These are phyloP conservation scores for Brassica hybrid DNA, from an alignment of 441 rosid species.

Conservation along the genomic window DNA sequence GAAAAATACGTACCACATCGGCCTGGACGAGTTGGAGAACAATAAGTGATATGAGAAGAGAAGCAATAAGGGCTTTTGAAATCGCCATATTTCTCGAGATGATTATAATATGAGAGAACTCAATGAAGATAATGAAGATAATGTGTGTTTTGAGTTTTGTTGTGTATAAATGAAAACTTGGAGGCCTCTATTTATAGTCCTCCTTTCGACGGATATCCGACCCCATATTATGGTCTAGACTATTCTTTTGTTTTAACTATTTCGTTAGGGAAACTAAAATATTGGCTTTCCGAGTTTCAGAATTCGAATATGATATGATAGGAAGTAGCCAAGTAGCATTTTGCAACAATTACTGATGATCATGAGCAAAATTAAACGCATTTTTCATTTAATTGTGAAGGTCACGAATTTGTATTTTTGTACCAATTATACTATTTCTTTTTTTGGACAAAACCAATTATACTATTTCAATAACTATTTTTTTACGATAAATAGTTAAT, in stretches of 20 bases:
- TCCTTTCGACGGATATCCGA: conserved; percentile 19
- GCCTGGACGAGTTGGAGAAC: conserved; percentile 57
- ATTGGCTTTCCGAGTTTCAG: conserved; percentile 11
- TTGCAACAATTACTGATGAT: conserved; percentile 4
- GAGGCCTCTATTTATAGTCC: conserved; percentile 38
- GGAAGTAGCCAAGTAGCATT: conserved; percentile 17
- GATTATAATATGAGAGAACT: conserved; percentile 14
- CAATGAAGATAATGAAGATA: neutral
- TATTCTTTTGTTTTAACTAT: conserved; percentile 15
- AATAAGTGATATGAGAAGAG: conserved; percentile 60
- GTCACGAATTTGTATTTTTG: neutral
- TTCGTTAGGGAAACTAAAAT: conserved; percentile 5
- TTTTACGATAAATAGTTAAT: neutral
- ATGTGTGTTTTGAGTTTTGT: conserved; percentile 21
- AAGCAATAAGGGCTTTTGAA: conserved; percentile 54
- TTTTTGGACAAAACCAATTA: neutral
- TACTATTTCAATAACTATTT: neutral
- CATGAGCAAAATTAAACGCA: neutral
- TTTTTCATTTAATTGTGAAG: neutral
- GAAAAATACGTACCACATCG: conserved; percentile 39
- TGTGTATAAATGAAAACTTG: conserved; percentile 34
- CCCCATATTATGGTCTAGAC: conserved; percentile 38
- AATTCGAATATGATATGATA: neutral
- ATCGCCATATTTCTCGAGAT: conserved; percentile 51
- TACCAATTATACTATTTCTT: neutral